Percentiles rank a stretch among this genome's conserved stretches.
Evolutionary conservation across 345 rosid species (phyloP).

Genomic region (Mercurialis annua): DNA sequence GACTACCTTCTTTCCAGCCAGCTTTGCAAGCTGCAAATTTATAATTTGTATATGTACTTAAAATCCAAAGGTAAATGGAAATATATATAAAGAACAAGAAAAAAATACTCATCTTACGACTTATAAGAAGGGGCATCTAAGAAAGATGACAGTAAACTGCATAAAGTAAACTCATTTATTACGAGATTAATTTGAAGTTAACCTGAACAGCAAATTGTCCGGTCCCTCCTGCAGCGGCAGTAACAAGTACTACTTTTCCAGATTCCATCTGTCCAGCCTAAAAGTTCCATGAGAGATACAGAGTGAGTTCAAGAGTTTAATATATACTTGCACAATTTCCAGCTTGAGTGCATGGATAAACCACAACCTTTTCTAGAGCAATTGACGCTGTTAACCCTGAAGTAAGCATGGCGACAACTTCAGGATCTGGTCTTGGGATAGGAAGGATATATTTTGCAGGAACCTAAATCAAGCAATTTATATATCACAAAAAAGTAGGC

Average conservation of each 20-base stretch:
- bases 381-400: conserved; percentile 95
- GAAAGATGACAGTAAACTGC: background rate
- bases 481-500: background rate
- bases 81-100: background rate
- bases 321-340: background rate
- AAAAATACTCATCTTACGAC: background rate
- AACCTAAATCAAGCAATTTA: conserved; percentile 41
- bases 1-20: conserved; percentile 77
- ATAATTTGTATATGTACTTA: conserved; percentile 14
- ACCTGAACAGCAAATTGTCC: conserved; percentile 99
- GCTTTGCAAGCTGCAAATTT: conserved; percentile 71
- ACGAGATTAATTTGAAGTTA: conserved; percentile 12
- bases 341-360: background rate
- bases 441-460: conserved; percentile 74
- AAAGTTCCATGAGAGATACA: conserved; percentile 18
- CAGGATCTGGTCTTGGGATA: conserved; percentile 90
- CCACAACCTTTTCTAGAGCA: conserved; percentile 77
- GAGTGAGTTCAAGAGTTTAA: background rate
- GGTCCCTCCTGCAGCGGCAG: conserved; percentile 99
- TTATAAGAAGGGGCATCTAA: background rate
- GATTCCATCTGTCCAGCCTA: conserved; percentile 88
- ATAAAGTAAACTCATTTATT: conserved; percentile 4
- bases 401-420: conserved; percentile 98
- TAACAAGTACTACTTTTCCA: conserved; percentile 75
- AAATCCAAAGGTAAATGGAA: background rate